Evolutionary conservation across 75 land plant species (phyloP), one percentile per base, ranked within the genome.

Genomic region (Cunninghamia lanceolata): DNA sequence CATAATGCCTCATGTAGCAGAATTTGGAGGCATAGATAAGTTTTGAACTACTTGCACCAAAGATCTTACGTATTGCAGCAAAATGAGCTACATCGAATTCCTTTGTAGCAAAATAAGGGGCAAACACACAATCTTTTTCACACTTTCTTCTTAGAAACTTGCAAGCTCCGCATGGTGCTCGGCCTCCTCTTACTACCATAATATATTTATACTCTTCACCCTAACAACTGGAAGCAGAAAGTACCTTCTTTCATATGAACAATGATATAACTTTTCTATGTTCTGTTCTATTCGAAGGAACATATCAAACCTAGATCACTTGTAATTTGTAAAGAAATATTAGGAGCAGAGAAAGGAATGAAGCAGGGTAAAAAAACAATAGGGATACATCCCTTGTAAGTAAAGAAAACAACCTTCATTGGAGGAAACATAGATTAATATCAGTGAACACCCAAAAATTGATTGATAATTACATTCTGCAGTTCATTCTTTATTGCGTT

Each of bases 41-140:
- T n/a, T n/a, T n/a, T n/a, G n/a, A n/a, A n/a, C n/a, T 91, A 87
- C 92, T 91, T 35, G 92, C 92, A 11, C 92, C 92, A 73, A 91
- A 91, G 25, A 91, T 74, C 86, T 91, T 91, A 81, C 90, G 92
- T 11, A 91, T 91, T 0, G 92, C 91, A 13, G 89, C 91, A 25
- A 91, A 91, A 11, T 87, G 92, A 3, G 91, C 87, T 40, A 91
- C 89, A 9, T 91, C 92, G 71, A 39, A 19, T n/a, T 91, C 89
- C 81, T 91, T 91, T 8, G 92, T 68, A 11, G 83, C 82, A 83
- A 91, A 90, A 78, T 91, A 87, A 11, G 92, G 91, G 25, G 92
- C 92, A 43, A 88, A 91, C 1, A 91, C 85, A 85, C 92, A 91
- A 19, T 54, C 88, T 56, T 76, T 78, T 36, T 86, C 92, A 76